Evolutionary conservation across 495 filamentous ascomycete species (phyloP), one percentile per base, ranked within the genome.

Genomic region (Pyrenula aspistea): DNA sequence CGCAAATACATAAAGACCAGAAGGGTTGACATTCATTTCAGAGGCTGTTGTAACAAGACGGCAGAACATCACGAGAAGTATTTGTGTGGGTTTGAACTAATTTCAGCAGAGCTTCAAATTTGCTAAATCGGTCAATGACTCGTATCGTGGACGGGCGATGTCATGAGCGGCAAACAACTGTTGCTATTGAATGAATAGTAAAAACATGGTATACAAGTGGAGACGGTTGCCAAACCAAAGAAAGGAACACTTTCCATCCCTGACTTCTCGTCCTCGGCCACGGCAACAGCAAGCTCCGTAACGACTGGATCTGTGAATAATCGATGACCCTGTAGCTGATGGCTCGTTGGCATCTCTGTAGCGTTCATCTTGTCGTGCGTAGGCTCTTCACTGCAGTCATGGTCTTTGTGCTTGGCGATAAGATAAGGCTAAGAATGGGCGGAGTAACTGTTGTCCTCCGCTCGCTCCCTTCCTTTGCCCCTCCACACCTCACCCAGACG

Each of bases 221-320:
- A 42, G n/a, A 48, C 19, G 42, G 36, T 51, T 57, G 51, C 65
- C 66, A 70, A 66, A 63, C 68, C 68, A 63, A 68, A 70, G 60
- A 56, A 55, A 67, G 68, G 57, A 60, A 66, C 56, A 56, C 36
- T 65, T 60, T 66, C 63, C 63, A 56, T 66, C 31, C 31, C 31
- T 42, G 31, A 42, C 4, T n/a, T n/a, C n/a, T n/a, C n/a, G n/a
- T n/a, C n/a, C n/a, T n/a, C n/a, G n/a, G n/a, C n/a, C n/a, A n/a
- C n/a, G n/a, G n/a, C n/a, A n/a, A n/a, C n/a, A n/a, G n/a, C n/a
- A n/a, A n/a, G n/a, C n/a, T n/a, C 15, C 31, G 4, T 42, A 42
- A 42, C n/a, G n/a, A n/a, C n/a, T 42, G 31, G 31, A 42, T 15
- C 31, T 8, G 31, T 8, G 8, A 42, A 42, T 15, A 42, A 42